Evolutionary conservation across 2,329 filamentous ascomycete genomes (phyloP).

Genomic region (Tetracladium maxilliforme): DNA sequence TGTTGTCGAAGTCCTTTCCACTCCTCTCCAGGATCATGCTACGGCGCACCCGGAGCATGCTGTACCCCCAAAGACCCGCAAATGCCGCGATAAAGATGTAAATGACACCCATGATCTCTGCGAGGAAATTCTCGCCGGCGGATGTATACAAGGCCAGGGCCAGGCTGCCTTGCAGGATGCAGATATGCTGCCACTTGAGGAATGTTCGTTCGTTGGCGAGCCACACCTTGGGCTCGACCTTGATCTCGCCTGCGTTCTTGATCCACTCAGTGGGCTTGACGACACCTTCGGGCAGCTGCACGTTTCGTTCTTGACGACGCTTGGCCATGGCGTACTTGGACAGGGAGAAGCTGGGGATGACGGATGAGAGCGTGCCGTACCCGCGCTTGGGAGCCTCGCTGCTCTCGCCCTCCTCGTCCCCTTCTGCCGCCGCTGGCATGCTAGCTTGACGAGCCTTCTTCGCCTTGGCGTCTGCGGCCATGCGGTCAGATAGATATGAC

Average conservation of each 20-base stretch:
- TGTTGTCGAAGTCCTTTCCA: slow-evolving; percentile 84
- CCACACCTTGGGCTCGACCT: slow-evolving; percentile 97
- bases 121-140: slow-evolving; percentile 64
- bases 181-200: slow-evolving; percentile 97
- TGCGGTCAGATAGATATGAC: slow-evolving; percentile 44
- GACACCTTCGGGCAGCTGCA: slow-evolving; percentile 71
- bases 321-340: slow-evolving; percentile 56
- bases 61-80: slow-evolving; percentile 76
- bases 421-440: slow-evolving; percentile 8
- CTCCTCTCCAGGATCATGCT: slow-evolving; percentile 73
- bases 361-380: slow-evolving; percentile 47
- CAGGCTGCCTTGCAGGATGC: slow-evolving; percentile 70
- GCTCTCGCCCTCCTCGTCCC: slow-evolving; percentile 19
- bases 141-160: slow-evolving; percentile 81
- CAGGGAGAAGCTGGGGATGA: slow-evolving; percentile 72
- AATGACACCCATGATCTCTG: slow-evolving; percentile 63
- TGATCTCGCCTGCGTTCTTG: slow-evolving; percentile 84
- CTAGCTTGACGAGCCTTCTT: slow-evolving; percentile 8
- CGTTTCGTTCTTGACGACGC: slow-evolving; percentile 31
- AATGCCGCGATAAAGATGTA: slow-evolving; percentile 76
- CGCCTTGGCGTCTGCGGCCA: slow-evolving; percentile 25
- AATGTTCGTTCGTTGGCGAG: slow-evolving; percentile 97
- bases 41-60: slow-evolving; percentile 61
- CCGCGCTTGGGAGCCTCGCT: slow-evolving; percentile 16
- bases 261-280: slow-evolving; percentile 74